Percentiles rank a stretch among this genome's conserved stretches.
Conservation (phyloP, 306 rosid genomes). For the Sesbania bispinosa region DNA sequence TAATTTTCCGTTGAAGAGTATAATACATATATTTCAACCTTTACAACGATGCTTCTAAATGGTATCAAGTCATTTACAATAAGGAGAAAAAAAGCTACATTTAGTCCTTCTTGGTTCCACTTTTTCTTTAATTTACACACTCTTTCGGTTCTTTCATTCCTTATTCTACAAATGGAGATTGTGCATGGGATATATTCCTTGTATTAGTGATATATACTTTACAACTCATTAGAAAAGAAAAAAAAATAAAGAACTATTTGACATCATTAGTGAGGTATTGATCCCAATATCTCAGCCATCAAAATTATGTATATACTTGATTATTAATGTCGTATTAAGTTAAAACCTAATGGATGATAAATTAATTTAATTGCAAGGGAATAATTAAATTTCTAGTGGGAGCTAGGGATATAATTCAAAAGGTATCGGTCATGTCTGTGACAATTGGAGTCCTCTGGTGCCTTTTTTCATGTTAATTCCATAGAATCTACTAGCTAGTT, state of each 20-base stretch:
- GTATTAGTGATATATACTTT: constrained; percentile 28
- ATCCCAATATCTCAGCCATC: constrained; percentile 29
- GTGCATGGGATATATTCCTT: constrained; percentile 30
- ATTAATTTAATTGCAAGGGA: constrained; percentile 31
- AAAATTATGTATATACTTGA: constrained; percentile 11
- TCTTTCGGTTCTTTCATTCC: constrained; percentile 27
- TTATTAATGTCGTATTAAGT: not conserved
- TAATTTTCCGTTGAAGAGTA: not conserved
- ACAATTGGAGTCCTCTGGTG: constrained; percentile 8
- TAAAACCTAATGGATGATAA: constrained; percentile 17
- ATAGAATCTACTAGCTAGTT: constrained; percentile 27
- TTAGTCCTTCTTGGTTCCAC: not conserved
- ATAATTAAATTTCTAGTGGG: constrained; percentile 3
- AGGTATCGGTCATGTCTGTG: not conserved
- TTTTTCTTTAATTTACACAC: not conserved
- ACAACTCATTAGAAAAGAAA: constrained; percentile 26
- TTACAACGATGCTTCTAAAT: constrained; percentile 21
- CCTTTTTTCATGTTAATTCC: constrained; percentile 4
- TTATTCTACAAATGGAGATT: constrained; percentile 25
- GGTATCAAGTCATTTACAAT: constrained; percentile 15
- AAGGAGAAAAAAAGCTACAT: not conserved
- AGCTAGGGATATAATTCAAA: not conserved
- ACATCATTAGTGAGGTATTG: constrained; percentile 1
- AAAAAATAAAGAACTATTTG: not conserved
- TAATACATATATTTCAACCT: not conserved